Evolutionary conservation across 2,329 filamentous ascomycete genomes (phyloP).

Genomic region (Colletotrichum sp.): DNA sequence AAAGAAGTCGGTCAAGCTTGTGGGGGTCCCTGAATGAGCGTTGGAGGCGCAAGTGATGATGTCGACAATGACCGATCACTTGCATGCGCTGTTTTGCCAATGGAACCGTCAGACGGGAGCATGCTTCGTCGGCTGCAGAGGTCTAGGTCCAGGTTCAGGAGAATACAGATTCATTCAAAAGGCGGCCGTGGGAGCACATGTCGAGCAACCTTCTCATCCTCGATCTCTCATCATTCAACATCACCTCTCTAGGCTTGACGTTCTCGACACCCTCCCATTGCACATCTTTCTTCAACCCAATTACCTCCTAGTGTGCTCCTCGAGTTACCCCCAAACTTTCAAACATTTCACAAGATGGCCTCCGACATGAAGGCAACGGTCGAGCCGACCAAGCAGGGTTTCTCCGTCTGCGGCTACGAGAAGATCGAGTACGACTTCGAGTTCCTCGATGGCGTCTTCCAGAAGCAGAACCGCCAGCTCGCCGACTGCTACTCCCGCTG

Average conservation of each 20-base stretch:
- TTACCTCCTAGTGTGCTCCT: neutral
- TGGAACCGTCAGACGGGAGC: neutral
- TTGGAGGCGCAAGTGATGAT: conserved; percentile 19
- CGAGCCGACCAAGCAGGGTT: conserved; percentile 66
- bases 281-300: neutral
- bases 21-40: neutral
- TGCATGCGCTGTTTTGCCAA: neutral
- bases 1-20: conserved; percentile 2
- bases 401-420: conserved; percentile 75
- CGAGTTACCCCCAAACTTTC: neutral
- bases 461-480: conserved; percentile 63
- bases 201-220: neutral
- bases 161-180: conserved; percentile 3
- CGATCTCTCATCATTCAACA: neutral
- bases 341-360: conserved; percentile 48
- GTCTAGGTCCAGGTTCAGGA: neutral
- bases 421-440: conserved; percentile 80
- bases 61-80: conserved; percentile 4
- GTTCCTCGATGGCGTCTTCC: conserved; percentile 73
- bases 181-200: neutral
- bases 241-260: neutral
- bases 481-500: conserved; percentile 69
- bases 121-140: neutral
- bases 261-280: neutral
- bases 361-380: conserved; percentile 74